Conservation (phyloP, 495 filamentous ascomycete genomes). For the Penicillium turbatum region DNA sequence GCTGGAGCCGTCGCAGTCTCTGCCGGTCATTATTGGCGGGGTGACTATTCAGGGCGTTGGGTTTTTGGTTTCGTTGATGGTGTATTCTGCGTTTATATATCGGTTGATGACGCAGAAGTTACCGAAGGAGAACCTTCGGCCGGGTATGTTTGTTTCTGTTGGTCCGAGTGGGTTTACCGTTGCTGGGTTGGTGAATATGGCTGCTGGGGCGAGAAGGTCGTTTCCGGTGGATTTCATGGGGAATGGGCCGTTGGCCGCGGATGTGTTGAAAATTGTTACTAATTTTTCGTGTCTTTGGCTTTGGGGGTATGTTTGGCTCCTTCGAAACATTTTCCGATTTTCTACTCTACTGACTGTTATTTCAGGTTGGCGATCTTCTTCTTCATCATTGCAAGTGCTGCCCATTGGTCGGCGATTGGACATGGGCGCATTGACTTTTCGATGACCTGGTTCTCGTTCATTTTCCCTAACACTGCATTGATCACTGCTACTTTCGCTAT, state of each 20-base stretch:
- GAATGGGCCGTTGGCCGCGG: constrained; percentile 50
- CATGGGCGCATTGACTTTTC: constrained; percentile 65
- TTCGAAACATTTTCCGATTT: no score
- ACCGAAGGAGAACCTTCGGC: constrained; percentile 68
- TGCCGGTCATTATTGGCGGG: constrained; percentile 67
- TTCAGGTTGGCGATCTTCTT: constrained; percentile 75
- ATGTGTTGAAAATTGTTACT: constrained; percentile 50
- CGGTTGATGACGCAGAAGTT: constrained; percentile 90
- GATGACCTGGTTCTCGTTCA: constrained; percentile 86
- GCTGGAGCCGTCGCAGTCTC: constrained; percentile 41
- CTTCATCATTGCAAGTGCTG: constrained; percentile 73
- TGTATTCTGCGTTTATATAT: constrained; percentile 81
- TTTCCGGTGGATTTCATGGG: constrained; percentile 58
- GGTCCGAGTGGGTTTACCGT: constrained; percentile 78
- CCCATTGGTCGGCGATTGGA: constrained; percentile 67
- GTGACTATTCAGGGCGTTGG: constrained; percentile 76
- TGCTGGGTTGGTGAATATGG: constrained; percentile 62
- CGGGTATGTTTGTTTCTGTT: constrained; percentile 82
- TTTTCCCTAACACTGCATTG: constrained; percentile 81
- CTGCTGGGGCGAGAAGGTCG: constrained; percentile 34
- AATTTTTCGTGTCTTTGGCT: constrained; percentile 71
- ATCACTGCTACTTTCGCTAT: constrained; percentile 70
- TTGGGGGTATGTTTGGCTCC: constrained; percentile 63
- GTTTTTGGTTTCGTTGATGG: constrained; percentile 80
- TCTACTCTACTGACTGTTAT: constrained; percentile 8